Conservation (phyloP, 1,139 yeast species). For the Zygosaccharomyces sapae region DNA sequence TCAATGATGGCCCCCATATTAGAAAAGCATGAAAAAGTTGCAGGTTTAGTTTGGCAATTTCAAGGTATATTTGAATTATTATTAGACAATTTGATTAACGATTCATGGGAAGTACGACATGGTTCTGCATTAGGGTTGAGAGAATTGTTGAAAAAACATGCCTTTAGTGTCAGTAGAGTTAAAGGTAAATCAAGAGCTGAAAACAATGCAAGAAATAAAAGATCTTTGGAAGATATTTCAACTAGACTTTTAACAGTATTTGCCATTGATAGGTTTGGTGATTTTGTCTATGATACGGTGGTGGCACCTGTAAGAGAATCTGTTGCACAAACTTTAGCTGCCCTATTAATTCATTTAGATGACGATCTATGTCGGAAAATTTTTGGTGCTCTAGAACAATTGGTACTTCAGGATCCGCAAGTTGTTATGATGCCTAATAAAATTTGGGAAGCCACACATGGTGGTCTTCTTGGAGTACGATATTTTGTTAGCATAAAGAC, state of each 20-base stretch:
- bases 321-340: conserved; percentile 92
- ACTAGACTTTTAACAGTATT: conserved; percentile 82
- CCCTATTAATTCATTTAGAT: conserved; percentile 69
- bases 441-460: conserved; percentile 95
- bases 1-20: conserved; percentile 67
- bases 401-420: conserved; percentile 67
- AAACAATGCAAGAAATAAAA: conserved; percentile 61
- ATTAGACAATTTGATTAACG: conserved; percentile 75
- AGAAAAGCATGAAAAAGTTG: conserved; percentile 70
- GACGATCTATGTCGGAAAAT: conserved; percentile 54
- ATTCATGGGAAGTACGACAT: conserved; percentile 92
- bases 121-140: conserved; percentile 93
- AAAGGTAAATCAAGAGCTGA: conserved; percentile 56
- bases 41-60: conserved; percentile 87
- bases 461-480: conserved; percentile 91
- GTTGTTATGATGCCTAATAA: conserved; percentile 32
- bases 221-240: conserved; percentile 81
- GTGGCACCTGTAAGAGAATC: conserved; percentile 98
- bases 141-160: conserved; percentile 81
- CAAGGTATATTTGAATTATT: conserved; percentile 91
- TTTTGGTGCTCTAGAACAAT: conserved; percentile 59
- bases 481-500: conserved; percentile 89
- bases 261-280: conserved; percentile 94
- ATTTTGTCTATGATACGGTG: conserved; percentile 94
- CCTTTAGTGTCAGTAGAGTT: conserved; percentile 80